phyloP scores from a whole-genome alignment of 2,329 filamentous ascomycete species.

The Verticillium tricorpus region DNA sequence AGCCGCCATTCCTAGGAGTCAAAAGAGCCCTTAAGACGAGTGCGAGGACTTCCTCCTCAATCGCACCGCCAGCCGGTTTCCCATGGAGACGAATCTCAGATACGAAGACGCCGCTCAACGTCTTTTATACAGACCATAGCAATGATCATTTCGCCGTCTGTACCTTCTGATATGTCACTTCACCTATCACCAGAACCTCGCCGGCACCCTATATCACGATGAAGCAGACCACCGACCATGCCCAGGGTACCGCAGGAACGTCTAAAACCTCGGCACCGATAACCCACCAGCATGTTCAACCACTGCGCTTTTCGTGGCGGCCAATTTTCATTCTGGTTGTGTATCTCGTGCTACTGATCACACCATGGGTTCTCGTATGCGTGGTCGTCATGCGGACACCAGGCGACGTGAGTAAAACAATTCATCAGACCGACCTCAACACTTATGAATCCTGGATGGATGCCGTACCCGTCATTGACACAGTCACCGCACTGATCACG shows the following conservation, averaged over 20 bases:
- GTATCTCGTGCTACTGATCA: conserved; percentile 7
- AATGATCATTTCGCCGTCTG: not conserved
- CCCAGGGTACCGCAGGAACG: not conserved
- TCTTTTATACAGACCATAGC: not conserved
- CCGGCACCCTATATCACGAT: not conserved
- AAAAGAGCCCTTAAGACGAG: not conserved
- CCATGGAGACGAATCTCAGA: not conserved
- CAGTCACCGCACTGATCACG: conserved; percentile 8
- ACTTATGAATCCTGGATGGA: conserved; percentile 6
- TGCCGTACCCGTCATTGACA: conserved; percentile 6
- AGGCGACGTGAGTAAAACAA: conserved; percentile 4
- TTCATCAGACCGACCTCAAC: conserved; percentile 8
- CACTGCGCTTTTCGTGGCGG: conserved; percentile 6
- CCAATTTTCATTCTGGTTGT: conserved; percentile 8
- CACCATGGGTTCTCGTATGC: conserved; percentile 9
- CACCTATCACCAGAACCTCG: not conserved
- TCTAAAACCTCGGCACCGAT: not conserved
- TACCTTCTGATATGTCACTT: not conserved
- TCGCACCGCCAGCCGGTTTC: not conserved
- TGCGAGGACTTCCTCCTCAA: not conserved
- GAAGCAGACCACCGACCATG: not conserved
- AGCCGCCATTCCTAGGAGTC: not conserved
- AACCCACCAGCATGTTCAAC: not conserved
- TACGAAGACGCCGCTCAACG: not conserved
- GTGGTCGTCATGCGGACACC: conserved; percentile 7